Evolutionary conservation across 2,329 filamentous ascomycete species (phyloP).

Genomic region (Epichloe elymi): DNA sequence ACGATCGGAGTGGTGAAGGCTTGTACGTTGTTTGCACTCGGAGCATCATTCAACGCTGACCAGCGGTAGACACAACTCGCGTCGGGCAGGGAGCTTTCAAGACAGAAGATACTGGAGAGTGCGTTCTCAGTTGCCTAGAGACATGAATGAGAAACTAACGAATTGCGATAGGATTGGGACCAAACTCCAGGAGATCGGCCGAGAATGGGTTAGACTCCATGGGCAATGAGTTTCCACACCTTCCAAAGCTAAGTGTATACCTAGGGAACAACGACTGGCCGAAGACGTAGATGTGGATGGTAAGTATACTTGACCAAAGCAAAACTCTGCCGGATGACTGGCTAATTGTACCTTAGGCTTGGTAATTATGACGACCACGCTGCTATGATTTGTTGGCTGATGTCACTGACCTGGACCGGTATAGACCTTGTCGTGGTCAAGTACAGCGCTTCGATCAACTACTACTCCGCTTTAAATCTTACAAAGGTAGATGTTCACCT

Average conservation of each 20-base stretch:
- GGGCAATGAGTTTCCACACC: too few relatives aligned
- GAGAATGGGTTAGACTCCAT: slow-evolving; percentile 18
- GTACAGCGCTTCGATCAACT: slow-evolving; percentile 45
- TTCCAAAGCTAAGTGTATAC: too few relatives aligned
- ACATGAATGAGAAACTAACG: slow-evolving; percentile 8
- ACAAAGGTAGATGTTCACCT: slow-evolving; percentile 16
- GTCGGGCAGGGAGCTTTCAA: slow-evolving; percentile 8
- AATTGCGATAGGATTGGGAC: slow-evolving; percentile 20
- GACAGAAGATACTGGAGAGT: slow-evolving; percentile 10
- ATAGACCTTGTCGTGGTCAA: slow-evolving; percentile 53
- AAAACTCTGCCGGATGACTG: slow-evolving; percentile 2
- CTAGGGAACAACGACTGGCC: slow-evolving; percentile 37
- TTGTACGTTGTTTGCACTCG: not conserved
- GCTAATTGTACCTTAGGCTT: slow-evolving; percentile 14
- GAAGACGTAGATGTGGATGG: slow-evolving; percentile 46
- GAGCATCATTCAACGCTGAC: too few relatives aligned
- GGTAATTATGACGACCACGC: slow-evolving; percentile 6
- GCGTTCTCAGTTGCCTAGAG: slow-evolving; percentile 2
- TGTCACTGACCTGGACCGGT: slow-evolving; percentile 3
- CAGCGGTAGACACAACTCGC: slow-evolving; percentile 4
- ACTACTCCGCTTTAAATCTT: slow-evolving; percentile 47
- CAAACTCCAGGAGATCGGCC: slow-evolving; percentile 34
- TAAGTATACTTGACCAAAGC: slow-evolving; percentile 11
- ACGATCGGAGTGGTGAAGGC: not conserved
- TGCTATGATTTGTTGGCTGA: too few relatives aligned